Conservation (phyloP, 129 eudicot species). For the Tagetes patula region DNA sequence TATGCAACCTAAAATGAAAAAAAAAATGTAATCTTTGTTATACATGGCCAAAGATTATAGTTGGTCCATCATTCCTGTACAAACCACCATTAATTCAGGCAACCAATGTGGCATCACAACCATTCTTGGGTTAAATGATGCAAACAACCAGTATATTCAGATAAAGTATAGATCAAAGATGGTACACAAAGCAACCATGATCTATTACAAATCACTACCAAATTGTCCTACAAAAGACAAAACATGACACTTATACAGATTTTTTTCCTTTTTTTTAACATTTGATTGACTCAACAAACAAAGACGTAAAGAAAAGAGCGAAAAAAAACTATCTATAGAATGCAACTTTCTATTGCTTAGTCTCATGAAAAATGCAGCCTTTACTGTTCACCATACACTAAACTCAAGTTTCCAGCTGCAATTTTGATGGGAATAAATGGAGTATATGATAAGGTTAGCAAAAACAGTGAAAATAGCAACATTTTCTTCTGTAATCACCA, state of each 20-base stretch:
- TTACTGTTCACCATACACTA: slow-evolving; percentile 28
- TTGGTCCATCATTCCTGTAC: slow-evolving; percentile 20
- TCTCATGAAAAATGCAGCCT: slow-evolving; percentile 27
- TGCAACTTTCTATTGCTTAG: slow-evolving; percentile 30
- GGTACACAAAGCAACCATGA: slow-evolving; percentile 40
- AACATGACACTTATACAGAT: slow-evolving; percentile 30
- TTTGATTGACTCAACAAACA: slow-evolving; percentile 26
- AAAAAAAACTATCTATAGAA: slow-evolving; percentile 32
- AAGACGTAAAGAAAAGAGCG: not conserved
- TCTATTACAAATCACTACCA: slow-evolving; percentile 39
- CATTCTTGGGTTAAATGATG: slow-evolving; percentile 32
- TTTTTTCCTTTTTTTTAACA: slow-evolving; percentile 4
- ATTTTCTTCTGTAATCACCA: slow-evolving; percentile 22
- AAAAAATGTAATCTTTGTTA: not conserved
- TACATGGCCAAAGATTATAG: slow-evolving; percentile 10
- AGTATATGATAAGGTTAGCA: slow-evolving; percentile 34
- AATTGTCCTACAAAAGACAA: slow-evolving; percentile 38
- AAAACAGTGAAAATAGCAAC: slow-evolving; percentile 30
- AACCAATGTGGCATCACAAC: slow-evolving; percentile 33
- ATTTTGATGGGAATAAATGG: slow-evolving; percentile 18
- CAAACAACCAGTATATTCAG: slow-evolving; percentile 36
- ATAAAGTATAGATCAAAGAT: slow-evolving; percentile 29
- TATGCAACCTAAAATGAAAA: not conserved
- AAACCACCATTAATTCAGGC: slow-evolving; percentile 20
- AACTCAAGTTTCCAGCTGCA: slow-evolving; percentile 21